Percentiles rank a stretch among this genome's conserved stretches.
Evolutionary conservation across 805 yeast genomes (phyloP).

Genomic region (Brettanomyces nanus): DNA sequence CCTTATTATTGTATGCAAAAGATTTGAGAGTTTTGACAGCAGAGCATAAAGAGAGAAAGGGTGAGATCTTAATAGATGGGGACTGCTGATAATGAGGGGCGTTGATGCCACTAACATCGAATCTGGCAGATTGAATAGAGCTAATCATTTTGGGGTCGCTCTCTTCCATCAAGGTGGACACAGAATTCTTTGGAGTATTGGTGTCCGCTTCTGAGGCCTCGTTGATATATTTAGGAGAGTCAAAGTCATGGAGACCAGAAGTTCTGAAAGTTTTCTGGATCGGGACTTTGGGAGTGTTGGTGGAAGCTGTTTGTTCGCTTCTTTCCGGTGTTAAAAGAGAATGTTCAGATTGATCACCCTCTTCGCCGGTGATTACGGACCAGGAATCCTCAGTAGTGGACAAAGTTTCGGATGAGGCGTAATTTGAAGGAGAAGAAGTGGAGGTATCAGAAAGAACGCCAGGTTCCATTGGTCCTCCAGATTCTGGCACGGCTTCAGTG

Average conservation of each 20-base stretch:
- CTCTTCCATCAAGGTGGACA: neutral
- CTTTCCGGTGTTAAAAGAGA: neutral
- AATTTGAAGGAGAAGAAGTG: neutral
- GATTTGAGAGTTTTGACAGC: neutral
- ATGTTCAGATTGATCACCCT: neutral
- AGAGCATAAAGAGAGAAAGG: neutral
- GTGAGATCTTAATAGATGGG: neutral
- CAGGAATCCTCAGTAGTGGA: conserved; percentile 3
- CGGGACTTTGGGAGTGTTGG: neutral
- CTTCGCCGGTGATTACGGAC: conserved; percentile 1
- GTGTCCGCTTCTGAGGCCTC: neutral
- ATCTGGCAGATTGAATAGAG: neutral
- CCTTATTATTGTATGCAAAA: neutral
- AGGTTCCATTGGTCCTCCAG: too few relatives aligned
- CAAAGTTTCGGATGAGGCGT: conserved; percentile 1
- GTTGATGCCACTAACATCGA: neutral
- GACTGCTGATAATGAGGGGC: neutral
- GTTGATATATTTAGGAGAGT: too few relatives aligned
- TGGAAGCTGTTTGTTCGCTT: neutral
- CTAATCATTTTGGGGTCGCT: too few relatives aligned
- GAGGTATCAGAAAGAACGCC: conserved; percentile 2
- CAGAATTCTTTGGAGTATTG: neutral
- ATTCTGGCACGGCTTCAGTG: neutral
- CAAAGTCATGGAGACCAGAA: too few relatives aligned
- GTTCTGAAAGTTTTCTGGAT: too few relatives aligned